phyloP scores from a whole-genome alignment of 805 yeast genomes.

The Saturnispora sanitii region DNA sequence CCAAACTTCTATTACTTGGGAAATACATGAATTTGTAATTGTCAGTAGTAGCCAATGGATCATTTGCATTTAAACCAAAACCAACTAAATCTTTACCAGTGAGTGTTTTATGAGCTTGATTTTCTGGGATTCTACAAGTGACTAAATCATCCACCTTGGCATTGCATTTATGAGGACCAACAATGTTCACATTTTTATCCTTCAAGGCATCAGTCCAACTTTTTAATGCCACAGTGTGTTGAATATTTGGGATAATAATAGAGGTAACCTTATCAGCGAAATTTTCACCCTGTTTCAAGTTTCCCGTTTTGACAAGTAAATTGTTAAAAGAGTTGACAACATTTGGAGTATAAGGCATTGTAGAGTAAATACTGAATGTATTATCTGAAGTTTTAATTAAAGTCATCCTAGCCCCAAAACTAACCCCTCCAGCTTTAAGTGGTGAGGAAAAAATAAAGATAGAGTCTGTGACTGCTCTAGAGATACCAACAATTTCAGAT shows the following conservation, averaged over 20 bases:
- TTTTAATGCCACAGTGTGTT: slow-evolving; percentile 40
- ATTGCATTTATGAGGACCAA: neutral
- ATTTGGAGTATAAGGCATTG: slow-evolving; percentile 43
- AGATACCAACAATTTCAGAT: slow-evolving; percentile 28
- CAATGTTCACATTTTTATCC: neutral
- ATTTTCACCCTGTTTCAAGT: slow-evolving; percentile 26
- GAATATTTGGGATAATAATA: slow-evolving; percentile 50
- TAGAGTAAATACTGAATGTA: slow-evolving; percentile 42
- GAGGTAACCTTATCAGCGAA: slow-evolving; percentile 33
- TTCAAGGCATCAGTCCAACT: neutral
- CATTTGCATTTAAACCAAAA: slow-evolving; percentile 24
- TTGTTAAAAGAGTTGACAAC: slow-evolving; percentile 32
- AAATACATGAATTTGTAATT: slow-evolving; percentile 46
- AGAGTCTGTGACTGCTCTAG: slow-evolving; percentile 24
- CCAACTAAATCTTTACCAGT: slow-evolving; percentile 17
- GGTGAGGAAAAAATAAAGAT: slow-evolving; percentile 28
- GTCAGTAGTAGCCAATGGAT: slow-evolving; percentile 24
- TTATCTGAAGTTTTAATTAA: slow-evolving; percentile 21
- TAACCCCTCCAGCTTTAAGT: slow-evolving; percentile 18
- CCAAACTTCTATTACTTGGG: slow-evolving; percentile 49
- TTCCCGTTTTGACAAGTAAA: slow-evolving; percentile 17
- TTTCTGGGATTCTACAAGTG: neutral
- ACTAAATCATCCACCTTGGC: neutral
- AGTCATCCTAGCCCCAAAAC: slow-evolving; percentile 32
- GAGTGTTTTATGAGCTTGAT: neutral